Evolutionary conservation across 2,329 filamentous ascomycete species (phyloP), one percentile per base, ranked within the genome.

Genomic region (Xylogone sp.): DNA sequence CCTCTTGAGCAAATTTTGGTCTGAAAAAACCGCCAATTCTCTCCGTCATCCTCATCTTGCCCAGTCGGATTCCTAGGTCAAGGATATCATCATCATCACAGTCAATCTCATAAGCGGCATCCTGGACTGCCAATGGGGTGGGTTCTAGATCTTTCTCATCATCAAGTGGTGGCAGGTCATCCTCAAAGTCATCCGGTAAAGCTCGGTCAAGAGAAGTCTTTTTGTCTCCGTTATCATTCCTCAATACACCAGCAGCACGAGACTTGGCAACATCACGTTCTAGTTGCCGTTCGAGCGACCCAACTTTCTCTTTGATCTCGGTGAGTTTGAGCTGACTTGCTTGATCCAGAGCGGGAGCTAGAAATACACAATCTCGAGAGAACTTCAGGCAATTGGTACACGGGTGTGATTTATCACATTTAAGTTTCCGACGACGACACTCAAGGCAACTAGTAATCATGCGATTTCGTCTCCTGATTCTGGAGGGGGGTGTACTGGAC

Each of bases 281-380:
- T 5, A 90, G 74, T 50, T 84, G 80, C 49, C 82, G 76, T 69
- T 90, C 87, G 18, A 90, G 70, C 8, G 80, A 82, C 21, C 86
- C 86, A 68, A 90, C 87, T 68, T 86, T 86, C 66, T 91, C 87
- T 69, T 91, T 91, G 66, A 91, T 85, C 62, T 90, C 84, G 3
- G 84, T 86, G 49, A 91, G 74, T 59, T 84, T 84, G 59, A 84
- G 75, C 67, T 88, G 85, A 49, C 82, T 82, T 7, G 81, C 81
- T 54, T 86, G 78, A 65, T 90, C 87, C n/a, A 88, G 72, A 20
- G 64, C 61, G 12, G 63, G 63, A 18, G 62, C 63, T 22, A 67
- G 48, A 47, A 66, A 67, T 5, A 66, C 66, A 58, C 78, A 81
- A 57, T 77, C 72, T 18, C 76, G 70, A n/a, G 65, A 62, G 62